A percentile compares a stretch with the other conserved stretches of the same genome.
phyloP scores from a whole-genome alignment of 768 basidiomycete genomes.

The Suillus paluster region DNA sequence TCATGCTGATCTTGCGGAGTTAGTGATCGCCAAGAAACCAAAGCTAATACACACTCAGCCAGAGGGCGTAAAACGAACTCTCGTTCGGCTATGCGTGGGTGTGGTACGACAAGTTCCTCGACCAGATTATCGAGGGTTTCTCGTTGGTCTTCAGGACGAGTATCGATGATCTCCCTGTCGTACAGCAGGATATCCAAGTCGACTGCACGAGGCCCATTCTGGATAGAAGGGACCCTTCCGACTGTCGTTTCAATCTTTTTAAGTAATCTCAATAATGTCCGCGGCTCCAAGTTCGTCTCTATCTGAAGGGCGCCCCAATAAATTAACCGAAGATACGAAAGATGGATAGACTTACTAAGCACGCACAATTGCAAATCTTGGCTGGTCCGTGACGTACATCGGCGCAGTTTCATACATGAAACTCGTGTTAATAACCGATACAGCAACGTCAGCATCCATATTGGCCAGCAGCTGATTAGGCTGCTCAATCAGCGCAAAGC shows the following conservation, averaged over 20 bases:
- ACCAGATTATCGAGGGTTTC: constrained; percentile 53
- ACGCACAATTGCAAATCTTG: constrained; percentile 86
- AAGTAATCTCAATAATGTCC: constrained; percentile 58
- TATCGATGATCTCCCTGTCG: constrained; percentile 62
- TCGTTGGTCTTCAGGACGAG: constrained; percentile 46
- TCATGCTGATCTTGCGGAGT: constrained; percentile 58
- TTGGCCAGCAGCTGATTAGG: constrained; percentile 37
- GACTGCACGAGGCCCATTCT: constrained; percentile 87
- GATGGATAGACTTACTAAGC: constrained; percentile 63
- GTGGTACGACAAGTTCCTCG: constrained; percentile 82
- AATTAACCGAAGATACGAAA: too few relatives aligned
- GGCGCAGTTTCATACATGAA: constrained; percentile 93
- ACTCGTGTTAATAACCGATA: constrained; percentile 72
- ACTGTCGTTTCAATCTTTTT: constrained; percentile 77
- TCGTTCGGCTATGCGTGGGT: constrained; percentile 78
- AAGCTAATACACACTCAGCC: constrained; percentile 64
- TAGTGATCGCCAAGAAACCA: constrained; percentile 1
- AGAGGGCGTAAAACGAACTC: constrained; percentile 93
- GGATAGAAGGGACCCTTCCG: constrained; percentile 77
- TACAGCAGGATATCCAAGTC: constrained; percentile 90
- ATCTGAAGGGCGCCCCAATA: constrained; percentile 53
- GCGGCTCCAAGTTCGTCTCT: constrained; percentile 70
- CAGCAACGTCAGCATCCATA: constrained; percentile 27
- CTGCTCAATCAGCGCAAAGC: constrained; percentile 75
- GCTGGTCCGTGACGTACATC: constrained; percentile 96